Conservation (phyloP, 345 rosid genomes). For the Draba incana region DNA sequence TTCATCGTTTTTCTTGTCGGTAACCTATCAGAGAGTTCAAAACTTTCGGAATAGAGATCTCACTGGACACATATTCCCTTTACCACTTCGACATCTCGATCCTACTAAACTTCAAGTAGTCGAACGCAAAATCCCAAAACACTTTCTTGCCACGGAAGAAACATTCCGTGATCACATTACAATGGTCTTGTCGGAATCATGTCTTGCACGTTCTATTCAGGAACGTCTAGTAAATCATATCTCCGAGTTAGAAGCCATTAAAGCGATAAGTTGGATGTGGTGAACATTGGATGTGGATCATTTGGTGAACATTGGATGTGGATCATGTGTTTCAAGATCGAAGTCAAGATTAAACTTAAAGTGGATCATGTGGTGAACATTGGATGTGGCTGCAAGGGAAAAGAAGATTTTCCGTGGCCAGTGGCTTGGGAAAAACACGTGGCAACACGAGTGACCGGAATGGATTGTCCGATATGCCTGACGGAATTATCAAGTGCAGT, state of each 20-base stretch:
- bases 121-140: background rate
- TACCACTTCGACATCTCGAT: background rate
- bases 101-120: background rate
- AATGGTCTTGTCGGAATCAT: conserved; percentile 8
- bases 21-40: background rate
- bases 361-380: background rate
- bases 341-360: background rate
- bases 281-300: no score
- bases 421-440: background rate
- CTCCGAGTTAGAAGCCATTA: background rate
- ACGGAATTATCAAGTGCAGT: conserved; percentile 1
- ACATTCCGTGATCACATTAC: conserved; percentile 8
- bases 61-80: conserved; percentile 9
- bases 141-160: conserved; percentile 3
- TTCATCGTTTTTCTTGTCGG: conserved; percentile 11
- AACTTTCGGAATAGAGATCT: background rate
- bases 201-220: conserved; percentile 7
- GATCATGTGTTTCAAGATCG: conserved; percentile 4
- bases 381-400: conserved; percentile 11
- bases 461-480: conserved; percentile 20
- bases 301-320: no score
- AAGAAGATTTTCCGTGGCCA: conserved; percentile 2
- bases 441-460: background rate
- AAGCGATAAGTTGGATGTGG: background rate
- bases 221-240: background rate